These are phyloP conservation scores for Neopestalotiopsis rosae DNA, from an alignment of 2,329 filamentous ascomycete genomes.

Conservation along the genomic window DNA sequence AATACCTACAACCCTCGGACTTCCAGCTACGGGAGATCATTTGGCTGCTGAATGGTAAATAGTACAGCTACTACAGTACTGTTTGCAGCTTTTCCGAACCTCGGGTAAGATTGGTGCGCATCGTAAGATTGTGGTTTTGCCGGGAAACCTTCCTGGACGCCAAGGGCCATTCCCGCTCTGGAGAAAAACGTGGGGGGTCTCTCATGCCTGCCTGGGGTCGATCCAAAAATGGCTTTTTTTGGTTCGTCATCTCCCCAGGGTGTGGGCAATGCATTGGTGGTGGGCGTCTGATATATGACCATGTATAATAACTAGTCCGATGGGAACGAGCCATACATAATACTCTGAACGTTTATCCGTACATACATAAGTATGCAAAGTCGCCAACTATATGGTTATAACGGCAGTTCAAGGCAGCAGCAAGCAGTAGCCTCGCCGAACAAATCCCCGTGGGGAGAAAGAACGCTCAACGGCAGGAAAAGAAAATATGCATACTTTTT, in stretches of 20 bases:
- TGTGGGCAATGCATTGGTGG: too few relatives aligned
- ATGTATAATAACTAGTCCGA: too few relatives aligned
- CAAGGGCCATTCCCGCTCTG: constrained; percentile 7
- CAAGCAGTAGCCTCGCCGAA: not conserved
- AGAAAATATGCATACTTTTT: not conserved
- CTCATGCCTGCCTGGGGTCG: not conserved
- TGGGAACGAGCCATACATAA: not conserved
- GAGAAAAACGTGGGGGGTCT: constrained; percentile 13
- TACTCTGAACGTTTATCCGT: not conserved
- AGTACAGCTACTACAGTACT: not conserved
- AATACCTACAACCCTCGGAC: not conserved
- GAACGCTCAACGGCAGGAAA: not conserved
- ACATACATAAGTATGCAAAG: not conserved
- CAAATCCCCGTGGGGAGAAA: not conserved
- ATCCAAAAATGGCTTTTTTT: constrained; percentile 10
- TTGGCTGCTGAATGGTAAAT: not conserved
- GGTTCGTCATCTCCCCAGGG: not conserved
- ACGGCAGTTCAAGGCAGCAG: not conserved
- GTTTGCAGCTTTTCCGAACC: not conserved
- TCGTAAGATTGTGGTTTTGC: constrained; percentile 14
- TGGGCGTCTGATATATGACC: too few relatives aligned
- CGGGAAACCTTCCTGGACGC: constrained; percentile 3
- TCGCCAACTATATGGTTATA: not conserved
- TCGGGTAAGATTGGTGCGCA: constrained; percentile 8
- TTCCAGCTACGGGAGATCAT: not conserved